Base-by-base conservation (phyloP, 1,284 basidiomycete genomes). In the Schizopora paradoxa region DNA sequence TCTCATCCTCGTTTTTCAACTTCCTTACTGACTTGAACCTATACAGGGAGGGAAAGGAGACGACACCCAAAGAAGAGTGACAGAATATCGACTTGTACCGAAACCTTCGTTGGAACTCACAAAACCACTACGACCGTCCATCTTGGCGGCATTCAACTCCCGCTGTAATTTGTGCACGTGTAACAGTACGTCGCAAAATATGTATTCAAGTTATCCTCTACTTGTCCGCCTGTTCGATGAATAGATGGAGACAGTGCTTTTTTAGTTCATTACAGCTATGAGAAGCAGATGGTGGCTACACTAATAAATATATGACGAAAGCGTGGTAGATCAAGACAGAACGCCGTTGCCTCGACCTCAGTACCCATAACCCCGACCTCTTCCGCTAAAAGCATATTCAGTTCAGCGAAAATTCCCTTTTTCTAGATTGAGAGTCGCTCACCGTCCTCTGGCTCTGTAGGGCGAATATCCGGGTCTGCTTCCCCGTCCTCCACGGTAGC, bases 381-480 rank as follows among this genome's bases (percentile, higher is more conserved):
- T 57, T 27, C n/a, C 44, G 11, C 10, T 11, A n/a, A n/a, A n/a
- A n/a, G n/a, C n/a, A n/a, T n/a, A n/a, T n/a, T n/a, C n/a, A n/a
- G 10, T 36, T 29, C 8, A 31, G 28, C 7, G 28, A 10, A 13
- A 22, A n/a, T n/a, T n/a, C n/a, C 10, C 13, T 26, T 19, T 18
- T 18, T 23, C 14, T 18, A 14, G 21, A 46, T 10, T n/a, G 35
- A 29, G 21, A 14, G 27, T 38, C 28, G 63, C 80, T 67, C 61
- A 90, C 87, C 90, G 79, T 58, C 87, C 87, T 54, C 90, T 80
- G 41, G 71, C 76, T 54, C 86, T 73, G 64, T 91, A 92, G 41
- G 90, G 90, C 52, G 63, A 77, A 62, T 81, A 92, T 4, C 86
- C 84, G 41, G 66, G 61, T 34, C 63, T 63, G 13, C 70, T 65